Base-by-base conservation (phyloP, 108 stramenopile genomes). In the Pseudonitzschia delicatissima region DNA sequence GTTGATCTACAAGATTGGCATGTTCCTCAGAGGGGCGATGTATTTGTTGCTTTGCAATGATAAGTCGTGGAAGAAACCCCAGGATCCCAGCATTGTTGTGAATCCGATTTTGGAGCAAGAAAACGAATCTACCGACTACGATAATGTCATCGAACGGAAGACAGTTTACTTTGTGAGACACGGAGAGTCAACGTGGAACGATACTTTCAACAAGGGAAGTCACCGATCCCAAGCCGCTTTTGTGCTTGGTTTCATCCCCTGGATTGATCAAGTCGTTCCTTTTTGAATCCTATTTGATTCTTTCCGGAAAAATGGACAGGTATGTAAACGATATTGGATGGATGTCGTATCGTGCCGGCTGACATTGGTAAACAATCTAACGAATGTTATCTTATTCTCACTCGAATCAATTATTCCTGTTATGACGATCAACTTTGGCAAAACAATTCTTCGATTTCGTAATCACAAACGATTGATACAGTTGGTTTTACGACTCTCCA, bases 121-220 rank as follows among this genome's bases (percentile, higher is more conserved):
- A 59, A 32, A 45, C n/a, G 68, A 45, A 15, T 52, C 21, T 17
- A n/a, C 33, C 26, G 52, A 53, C 29, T 45, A 60, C 1, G 59
- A 17, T 21, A 18, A n/a, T 8, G 62, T 52, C 23, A 68, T 83
- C 40, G 83, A 87, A 64, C 79, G 79, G 39, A 95, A 92, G 47
- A 95, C 86, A 2, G 60, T 95, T 13, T 84, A 92, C 53, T 82
- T 95, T 45, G 85, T 95, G 20, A 85, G 94, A 5, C 94, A 95
- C 45, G 94, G 91, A 23, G 93, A 89, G 66, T 87, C 87, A 1
- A 88, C 87, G 15, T 91, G 93, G 90, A 78, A 78, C 33, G 81
- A 95, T 57, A 95, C 94, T 13, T 95, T 95, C 85, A 92, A 95
- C 68, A 83, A 88, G 64, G 91, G 94, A 44, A 78, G 84, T 37